Base-by-base conservation (phyloP, 2,329 filamentous ascomycete species). In the Penicillium psychrosexuale region DNA sequence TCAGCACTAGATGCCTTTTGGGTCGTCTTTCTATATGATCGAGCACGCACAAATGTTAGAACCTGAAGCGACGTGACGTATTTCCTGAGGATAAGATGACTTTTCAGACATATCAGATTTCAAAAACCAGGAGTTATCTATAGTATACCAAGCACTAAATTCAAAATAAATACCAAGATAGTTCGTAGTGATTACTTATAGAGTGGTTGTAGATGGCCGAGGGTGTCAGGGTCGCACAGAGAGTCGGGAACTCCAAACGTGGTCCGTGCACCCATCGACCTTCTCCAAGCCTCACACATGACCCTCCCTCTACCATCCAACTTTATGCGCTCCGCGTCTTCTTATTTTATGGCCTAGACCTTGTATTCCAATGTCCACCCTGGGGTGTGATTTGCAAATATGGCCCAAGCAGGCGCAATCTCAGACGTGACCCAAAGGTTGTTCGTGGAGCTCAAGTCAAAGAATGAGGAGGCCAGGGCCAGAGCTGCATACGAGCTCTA, bases 381-480 rank as follows among this genome's bases (percentile, higher is more conserved):
- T 64, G 64, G 67, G 70, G 68, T 64, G 71, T 69, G 66, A 60
- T 65, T 64, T 52, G 58, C 69, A 69, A 75, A 56, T 63, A 78
- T 79, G 77, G 74, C 77, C 67, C 72, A 77, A 74, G 65, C 72
- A 72, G 71, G 73, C 68, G 73, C 75, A 57, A 72, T 74, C 53
- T 72, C 71, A 56, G 79, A 81, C 67, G 70, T 77, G 55, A 75
- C 81, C 62, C 80, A 82, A 69, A 77, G 82, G 67, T 77, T 84
- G 63, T 83, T 83, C 65, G 64, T 72, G 56, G 82, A 84, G 67
- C 74, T 85, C 58, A 81, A 80, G 63, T 84, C 81, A 56, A 84
- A 83, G 71, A 77, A 77, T 61, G 76, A 79, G 57, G 78, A 79
- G 59, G 71, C 68, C 51, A 73, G 76, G 57, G 75, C 78, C 64